These are phyloP conservation scores for Epichloe hybrida DNA, from an alignment of 2,329 filamentous ascomycete species.

Conservation along the genomic window DNA sequence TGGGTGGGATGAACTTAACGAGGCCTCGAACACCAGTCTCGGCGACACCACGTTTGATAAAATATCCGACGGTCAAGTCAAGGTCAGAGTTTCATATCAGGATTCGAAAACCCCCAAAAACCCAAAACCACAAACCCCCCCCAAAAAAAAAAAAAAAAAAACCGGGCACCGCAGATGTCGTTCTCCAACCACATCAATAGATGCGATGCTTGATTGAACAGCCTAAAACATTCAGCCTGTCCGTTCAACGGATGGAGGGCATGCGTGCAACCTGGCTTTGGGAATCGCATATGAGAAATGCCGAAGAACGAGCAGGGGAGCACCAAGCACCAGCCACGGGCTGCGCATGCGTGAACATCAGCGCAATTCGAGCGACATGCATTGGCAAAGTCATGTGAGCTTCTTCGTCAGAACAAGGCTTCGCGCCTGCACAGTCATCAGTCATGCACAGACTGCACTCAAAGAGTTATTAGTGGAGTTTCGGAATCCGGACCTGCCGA, in stretches of 20 bases:
- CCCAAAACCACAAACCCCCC: too few relatives aligned
- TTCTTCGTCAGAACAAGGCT: not conserved
- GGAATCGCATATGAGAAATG: not conserved
- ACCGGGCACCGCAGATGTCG: too few relatives aligned
- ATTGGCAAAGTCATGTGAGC: not conserved
- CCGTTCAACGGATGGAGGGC: not conserved
- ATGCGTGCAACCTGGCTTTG: not conserved
- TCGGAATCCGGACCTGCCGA: not conserved
- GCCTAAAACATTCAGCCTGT: not conserved
- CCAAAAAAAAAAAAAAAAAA: too few relatives aligned
- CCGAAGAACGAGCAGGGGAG: not conserved
- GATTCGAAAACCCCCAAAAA: too few relatives aligned
- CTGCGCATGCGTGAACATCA: not conserved
- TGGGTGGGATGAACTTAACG: not conserved
- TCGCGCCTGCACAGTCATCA: not conserved
- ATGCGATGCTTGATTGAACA: too few relatives aligned
- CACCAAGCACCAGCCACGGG: not conserved
- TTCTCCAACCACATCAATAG: too few relatives aligned
- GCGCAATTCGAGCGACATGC: not conserved
- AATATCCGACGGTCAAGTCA: too few relatives aligned
- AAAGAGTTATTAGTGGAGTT: not conserved
- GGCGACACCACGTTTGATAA: too few relatives aligned
- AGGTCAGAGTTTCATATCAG: too few relatives aligned
- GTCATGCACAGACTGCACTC: not conserved
- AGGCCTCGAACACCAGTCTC: too few relatives aligned